Conservation (phyloP, 495 filamentous ascomycete genomes). For the Hyaloscypha hepaticicola region DNA sequence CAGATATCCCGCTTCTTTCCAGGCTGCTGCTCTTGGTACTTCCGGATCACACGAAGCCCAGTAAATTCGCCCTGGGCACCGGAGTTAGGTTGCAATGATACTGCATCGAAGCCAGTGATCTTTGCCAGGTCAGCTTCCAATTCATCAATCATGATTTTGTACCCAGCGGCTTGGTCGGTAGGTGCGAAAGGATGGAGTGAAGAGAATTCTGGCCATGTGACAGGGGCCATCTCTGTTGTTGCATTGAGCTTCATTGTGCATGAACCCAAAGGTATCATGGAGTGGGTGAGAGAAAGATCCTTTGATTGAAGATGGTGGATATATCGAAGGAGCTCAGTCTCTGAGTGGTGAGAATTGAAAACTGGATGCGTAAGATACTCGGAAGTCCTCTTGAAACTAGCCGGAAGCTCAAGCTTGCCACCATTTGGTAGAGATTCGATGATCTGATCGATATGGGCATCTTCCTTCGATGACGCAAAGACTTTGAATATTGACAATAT, state of each 20-base stretch:
- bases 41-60: conserved; percentile 88
- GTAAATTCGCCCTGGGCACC: conserved; percentile 97
- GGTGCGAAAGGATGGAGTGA: conserved; percentile 85
- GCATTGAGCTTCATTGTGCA: conserved; percentile 99
- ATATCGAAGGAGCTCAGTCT: conserved; percentile 94
- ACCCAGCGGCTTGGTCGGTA: conserved; percentile 61
- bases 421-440: conserved; percentile 37
- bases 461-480: conserved; percentile 32
- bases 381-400: conserved; percentile 67
- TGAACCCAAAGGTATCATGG: conserved; percentile 98
- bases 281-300: conserved; percentile 92
- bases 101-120: conserved; percentile 88
- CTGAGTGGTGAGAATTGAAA: conserved; percentile 96
- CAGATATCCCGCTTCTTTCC: conserved; percentile 81
- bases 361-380: conserved; percentile 86
- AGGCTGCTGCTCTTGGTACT: conserved; percentile 69
- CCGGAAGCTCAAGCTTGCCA: conserved; percentile 46
- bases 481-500: conserved; percentile 59
- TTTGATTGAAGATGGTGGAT: conserved; percentile 94
- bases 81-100: conserved; percentile 94
- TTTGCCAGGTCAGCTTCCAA: conserved; percentile 74
- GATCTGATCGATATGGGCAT: conserved; percentile 37
- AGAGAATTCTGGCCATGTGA: conserved; percentile 83
- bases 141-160: conserved; percentile 65
- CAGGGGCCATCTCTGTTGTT: conserved; percentile 88